These are phyloP conservation scores for Mucuna pruriens DNA, from an alignment of 306 rosid species.

Conservation along the genomic window DNA sequence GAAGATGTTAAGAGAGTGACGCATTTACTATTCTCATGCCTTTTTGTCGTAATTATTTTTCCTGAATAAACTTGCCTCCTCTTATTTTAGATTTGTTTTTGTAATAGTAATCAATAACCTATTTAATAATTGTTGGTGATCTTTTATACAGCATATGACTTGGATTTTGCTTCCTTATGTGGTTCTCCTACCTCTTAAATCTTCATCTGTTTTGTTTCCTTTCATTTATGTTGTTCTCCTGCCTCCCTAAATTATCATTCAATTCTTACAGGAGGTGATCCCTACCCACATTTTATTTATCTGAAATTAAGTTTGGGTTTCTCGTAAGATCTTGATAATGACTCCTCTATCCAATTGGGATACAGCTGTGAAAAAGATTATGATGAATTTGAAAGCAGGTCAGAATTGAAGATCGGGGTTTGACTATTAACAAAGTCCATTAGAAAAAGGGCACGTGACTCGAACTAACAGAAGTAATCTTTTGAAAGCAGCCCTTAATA, in stretches of 20 bases:
- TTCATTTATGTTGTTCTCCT: neutral
- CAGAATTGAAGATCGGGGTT: neutral
- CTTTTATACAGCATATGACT: neutral
- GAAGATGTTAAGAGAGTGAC: neutral
- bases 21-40: neutral
- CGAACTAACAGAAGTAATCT: neutral
- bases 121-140: neutral
- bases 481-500: neutral
- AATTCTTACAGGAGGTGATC: neutral
- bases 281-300: neutral
- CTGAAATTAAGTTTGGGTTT: neutral
- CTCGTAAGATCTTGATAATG: neutral
- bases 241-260: neutral
- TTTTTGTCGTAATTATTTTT: neutral
- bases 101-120: neutral
- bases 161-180: neutral
- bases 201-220: neutral
- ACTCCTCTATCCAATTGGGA: neutral
- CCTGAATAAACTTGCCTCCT: neutral
- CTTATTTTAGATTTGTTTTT: neutral
- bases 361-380: neutral
- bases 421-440: neutral
- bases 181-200: neutral
- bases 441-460: neutral
- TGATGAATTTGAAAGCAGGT: neutral